Percentiles rank a stretch among this genome's conserved stretches.
phyloP scores from a whole-genome alignment of 306 rosid species.

The Medicago lupulina region DNA sequence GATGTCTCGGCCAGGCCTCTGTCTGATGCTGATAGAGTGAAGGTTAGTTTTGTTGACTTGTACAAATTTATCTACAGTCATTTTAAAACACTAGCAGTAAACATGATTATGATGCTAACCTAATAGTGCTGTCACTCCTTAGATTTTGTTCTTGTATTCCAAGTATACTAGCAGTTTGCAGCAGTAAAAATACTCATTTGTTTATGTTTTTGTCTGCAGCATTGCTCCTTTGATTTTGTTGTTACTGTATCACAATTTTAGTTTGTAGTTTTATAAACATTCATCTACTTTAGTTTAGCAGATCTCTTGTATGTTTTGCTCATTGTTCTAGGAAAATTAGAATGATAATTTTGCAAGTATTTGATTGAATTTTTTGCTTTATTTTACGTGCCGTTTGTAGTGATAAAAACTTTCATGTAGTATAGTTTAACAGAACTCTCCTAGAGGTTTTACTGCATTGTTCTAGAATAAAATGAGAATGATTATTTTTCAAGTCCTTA shows the following conservation, averaged over 20 bases:
- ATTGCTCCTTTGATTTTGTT: background rate
- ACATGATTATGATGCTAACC: background rate
- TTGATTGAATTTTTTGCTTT: too few relatives aligned
- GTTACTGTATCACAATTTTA: too few relatives aligned
- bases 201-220: background rate
- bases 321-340: background rate
- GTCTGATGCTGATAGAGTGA: constrained; percentile 90
- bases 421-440: background rate
- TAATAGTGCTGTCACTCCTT: background rate
- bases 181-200: background rate
- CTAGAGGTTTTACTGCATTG: background rate
- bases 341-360: too few relatives aligned
- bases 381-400: too few relatives aligned
- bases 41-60: constrained; percentile 57
- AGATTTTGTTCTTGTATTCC: background rate
- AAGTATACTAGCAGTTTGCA: background rate
- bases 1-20: constrained; percentile 79
- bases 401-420: background rate
- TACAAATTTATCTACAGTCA: background rate
- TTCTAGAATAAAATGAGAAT: background rate
- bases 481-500: background rate
- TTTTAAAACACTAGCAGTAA: background rate
- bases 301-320: too few relatives aligned
- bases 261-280: too few relatives aligned
- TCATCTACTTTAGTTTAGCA: too few relatives aligned